These are phyloP conservation scores for Termitomyces sp. DNA, from an alignment of 768 basidiomycete genomes.

Conservation along the genomic window DNA sequence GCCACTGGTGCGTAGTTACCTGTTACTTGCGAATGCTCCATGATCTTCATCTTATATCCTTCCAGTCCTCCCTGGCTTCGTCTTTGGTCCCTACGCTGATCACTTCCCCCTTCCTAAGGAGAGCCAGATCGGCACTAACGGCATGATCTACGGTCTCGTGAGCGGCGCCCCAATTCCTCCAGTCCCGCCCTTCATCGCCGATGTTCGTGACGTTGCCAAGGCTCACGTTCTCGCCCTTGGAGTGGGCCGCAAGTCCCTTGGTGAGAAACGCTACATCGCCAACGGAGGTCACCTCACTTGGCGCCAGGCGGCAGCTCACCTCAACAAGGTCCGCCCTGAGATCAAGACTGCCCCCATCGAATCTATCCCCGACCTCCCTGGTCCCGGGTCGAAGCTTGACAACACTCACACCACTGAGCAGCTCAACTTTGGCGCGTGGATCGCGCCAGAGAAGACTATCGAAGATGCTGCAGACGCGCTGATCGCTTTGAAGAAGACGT, in stretches of 20 bases:
- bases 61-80: slow-evolving; percentile 31
- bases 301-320: slow-evolving; percentile 22
- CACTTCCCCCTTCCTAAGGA: slow-evolving; percentile 24
- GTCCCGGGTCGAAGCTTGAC: slow-evolving; percentile 20
- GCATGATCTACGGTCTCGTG: slow-evolving; percentile 23
- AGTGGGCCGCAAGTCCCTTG: slow-evolving; percentile 18
- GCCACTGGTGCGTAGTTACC: slow-evolving; percentile 27
- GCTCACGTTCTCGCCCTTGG: slow-evolving; percentile 28
- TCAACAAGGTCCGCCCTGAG: slow-evolving; percentile 20
- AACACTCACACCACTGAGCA: slow-evolving; percentile 21
- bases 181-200: slow-evolving; percentile 26
- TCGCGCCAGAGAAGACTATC: slow-evolving; percentile 21
- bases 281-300: slow-evolving; percentile 24
- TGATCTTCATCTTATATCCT: neutral
- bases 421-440: slow-evolving; percentile 20
- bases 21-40: neutral
- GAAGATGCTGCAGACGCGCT: slow-evolving; percentile 23
- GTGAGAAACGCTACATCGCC: slow-evolving; percentile 25
- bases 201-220: slow-evolving; percentile 32
- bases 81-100: slow-evolving; percentile 31
- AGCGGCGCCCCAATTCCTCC: slow-evolving; percentile 17
- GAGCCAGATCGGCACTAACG: slow-evolving; percentile 24
- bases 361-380: slow-evolving; percentile 16
- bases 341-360: slow-evolving; percentile 13
- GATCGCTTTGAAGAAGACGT: slow-evolving; percentile 20